phyloP scores from a whole-genome alignment of 208 protist genomes.

The Acanthamoeba royreba region DNA sequence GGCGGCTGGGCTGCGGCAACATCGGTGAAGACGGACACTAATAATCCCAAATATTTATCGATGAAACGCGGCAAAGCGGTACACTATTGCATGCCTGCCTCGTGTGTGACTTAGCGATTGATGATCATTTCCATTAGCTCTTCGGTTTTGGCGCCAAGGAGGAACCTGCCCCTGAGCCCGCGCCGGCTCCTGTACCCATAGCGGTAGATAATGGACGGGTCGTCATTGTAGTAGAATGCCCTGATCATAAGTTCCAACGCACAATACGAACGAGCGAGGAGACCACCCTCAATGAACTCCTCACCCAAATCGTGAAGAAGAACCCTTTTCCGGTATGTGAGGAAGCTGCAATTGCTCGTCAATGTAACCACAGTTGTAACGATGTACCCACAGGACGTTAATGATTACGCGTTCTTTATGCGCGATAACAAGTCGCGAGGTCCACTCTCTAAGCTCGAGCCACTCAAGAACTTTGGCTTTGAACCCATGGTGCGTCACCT shows the following conservation, averaged over 20 bases:
- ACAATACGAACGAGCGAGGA: background rate
- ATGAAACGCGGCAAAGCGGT: too few relatives aligned
- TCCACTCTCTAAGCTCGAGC: background rate
- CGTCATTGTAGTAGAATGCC: background rate
- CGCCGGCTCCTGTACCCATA: background rate
- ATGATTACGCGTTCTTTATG: background rate
- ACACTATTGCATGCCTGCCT: too few relatives aligned
- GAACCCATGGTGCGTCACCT: background rate
- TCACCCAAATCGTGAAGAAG: background rate
- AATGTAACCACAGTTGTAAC: background rate
- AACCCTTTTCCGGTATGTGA: background rate
- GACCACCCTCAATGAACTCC: background rate
- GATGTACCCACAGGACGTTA: background rate
- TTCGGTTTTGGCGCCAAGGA: background rate
- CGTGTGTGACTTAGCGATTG: background rate
- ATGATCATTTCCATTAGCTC: background rate
- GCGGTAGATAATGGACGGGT: background rate
- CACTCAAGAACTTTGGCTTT: background rate
- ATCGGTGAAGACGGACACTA: too few relatives aligned
- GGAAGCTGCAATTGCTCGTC: too few relatives aligned
- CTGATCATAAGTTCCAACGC: background rate
- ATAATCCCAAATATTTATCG: too few relatives aligned
- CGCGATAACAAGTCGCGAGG: background rate
- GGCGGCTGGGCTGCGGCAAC: too few relatives aligned
- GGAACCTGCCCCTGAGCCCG: background rate